Percentiles rank a stretch among this genome's conserved stretches.
Evolutionary conservation across 805 yeast species (phyloP).

Genomic region (Lachancea waltii): DNA sequence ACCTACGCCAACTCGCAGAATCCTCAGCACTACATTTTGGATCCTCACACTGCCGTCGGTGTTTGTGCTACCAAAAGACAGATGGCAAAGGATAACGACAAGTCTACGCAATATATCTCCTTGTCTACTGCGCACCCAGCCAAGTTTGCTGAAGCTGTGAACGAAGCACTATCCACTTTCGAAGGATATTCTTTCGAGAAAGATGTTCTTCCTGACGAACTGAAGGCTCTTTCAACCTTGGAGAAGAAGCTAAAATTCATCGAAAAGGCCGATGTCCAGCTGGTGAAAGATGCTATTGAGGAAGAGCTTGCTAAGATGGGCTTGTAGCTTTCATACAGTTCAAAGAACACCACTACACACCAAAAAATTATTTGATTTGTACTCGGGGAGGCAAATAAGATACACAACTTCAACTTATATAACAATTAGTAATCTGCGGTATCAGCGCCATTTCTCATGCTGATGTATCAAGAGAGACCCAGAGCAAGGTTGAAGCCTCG

Average conservation of each 20-base stretch:
- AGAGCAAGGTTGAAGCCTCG: too few relatives aligned
- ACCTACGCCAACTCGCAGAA: constrained; percentile 53
- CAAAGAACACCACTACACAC: too few relatives aligned
- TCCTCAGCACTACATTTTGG: constrained; percentile 68
- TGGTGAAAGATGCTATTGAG: constrained; percentile 68
- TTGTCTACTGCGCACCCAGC: constrained; percentile 99
- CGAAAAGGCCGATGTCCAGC: constrained; percentile 64
- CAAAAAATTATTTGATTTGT: too few relatives aligned
- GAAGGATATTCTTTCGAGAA: constrained; percentile 78
- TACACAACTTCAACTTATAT: too few relatives aligned
- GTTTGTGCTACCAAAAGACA: constrained; percentile 67
- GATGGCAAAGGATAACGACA: constrained; percentile 42
- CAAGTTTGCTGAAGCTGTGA: constrained; percentile 93
- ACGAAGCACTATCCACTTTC: constrained; percentile 59
- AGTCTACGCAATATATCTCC: constrained; percentile 51
- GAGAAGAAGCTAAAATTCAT: constrained; percentile 70
- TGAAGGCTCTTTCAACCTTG: constrained; percentile 61
- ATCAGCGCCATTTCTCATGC: too few relatives aligned
- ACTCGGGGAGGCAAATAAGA: too few relatives aligned
- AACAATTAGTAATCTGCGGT: too few relatives aligned
- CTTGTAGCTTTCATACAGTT: too few relatives aligned
- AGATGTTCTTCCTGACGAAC: constrained; percentile 84
- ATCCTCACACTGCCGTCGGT: constrained; percentile 97
- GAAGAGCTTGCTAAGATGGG: constrained; percentile 56
- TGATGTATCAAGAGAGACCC: too few relatives aligned